Conservation (phyloP, 2,329 filamentous ascomycete genomes). For the Trichoderma afroharzianum region DNA sequence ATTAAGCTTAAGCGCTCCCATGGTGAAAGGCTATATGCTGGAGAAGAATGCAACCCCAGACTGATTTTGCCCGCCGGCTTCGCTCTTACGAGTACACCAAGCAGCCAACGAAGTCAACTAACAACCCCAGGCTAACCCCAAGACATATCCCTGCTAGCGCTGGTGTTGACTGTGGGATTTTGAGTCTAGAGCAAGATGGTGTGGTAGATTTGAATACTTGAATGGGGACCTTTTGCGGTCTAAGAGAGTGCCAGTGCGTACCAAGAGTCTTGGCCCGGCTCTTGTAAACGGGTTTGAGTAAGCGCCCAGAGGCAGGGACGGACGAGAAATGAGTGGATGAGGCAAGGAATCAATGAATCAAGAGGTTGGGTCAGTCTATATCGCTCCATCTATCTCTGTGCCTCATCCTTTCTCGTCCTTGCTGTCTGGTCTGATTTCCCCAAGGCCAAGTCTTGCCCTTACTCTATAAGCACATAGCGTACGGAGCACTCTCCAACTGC, state of each 20-base stretch:
- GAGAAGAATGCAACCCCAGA: not conserved
- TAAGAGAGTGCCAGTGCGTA: not conserved
- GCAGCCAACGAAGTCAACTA: not conserved
- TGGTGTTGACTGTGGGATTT: not conserved
- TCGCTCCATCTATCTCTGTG: not conserved
- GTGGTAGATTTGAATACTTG: not conserved
- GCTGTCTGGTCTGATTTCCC: not conserved
- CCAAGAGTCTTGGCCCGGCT: slow-evolving; percentile 4
- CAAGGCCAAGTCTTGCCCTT: not conserved
- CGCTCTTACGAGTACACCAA: not conserved
- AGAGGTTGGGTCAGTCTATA: not conserved
- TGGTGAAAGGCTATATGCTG: not conserved
- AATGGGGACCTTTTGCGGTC: not conserved
- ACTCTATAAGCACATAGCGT: not conserved
- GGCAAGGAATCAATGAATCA: not conserved
- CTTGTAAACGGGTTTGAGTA: not conserved
- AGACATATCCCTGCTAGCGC: not conserved
- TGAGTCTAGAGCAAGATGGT: not conserved
- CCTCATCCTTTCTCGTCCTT: not conserved
- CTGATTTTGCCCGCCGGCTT: not conserved
- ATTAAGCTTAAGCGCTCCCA: slow-evolving; percentile 14
- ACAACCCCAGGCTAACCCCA: not conserved
- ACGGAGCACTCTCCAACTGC: not conserved
- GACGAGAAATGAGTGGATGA: not conserved
- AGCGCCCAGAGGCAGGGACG: not conserved